Evolutionary conservation across 2,329 filamentous ascomycete species (phyloP).

Genomic region (Fusarium sp.): DNA sequence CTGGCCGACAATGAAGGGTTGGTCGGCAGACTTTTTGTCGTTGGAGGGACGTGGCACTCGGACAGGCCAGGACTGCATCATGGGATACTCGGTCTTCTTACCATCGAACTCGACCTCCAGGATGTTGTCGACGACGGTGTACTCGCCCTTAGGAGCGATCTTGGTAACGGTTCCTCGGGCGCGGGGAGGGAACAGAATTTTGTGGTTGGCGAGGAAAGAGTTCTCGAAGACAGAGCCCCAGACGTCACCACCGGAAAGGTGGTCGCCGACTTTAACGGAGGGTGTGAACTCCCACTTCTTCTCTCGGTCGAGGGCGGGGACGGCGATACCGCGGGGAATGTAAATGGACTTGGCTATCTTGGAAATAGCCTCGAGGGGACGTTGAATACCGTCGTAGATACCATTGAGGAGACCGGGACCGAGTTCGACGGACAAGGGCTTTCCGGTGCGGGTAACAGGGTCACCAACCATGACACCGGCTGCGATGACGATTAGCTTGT

Average conservation of each 20-base stretch:
- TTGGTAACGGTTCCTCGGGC: slow-evolving; percentile 92
- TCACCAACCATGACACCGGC: slow-evolving; percentile 97
- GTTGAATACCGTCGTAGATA: slow-evolving; percentile 99
- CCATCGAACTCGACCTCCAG: slow-evolving; percentile 98
- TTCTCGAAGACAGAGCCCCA: slow-evolving; percentile 97
- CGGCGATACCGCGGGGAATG: slow-evolving; percentile 92
- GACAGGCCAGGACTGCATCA: slow-evolving; percentile 99
- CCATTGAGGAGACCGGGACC: slow-evolving; percentile 98
- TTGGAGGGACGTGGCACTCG: slow-evolving; percentile 92
- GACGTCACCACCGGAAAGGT: slow-evolving; percentile 95
- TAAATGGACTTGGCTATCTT: slow-evolving; percentile 88
- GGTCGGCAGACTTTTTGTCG: slow-evolving; percentile 90
- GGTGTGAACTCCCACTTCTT: slow-evolving; percentile 99
- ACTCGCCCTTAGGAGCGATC: slow-evolving; percentile 89
- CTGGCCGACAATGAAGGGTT: slow-evolving; percentile 96
- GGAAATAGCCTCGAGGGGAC: slow-evolving; percentile 88
- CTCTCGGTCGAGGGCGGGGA: slow-evolving; percentile 87
- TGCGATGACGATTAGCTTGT: slow-evolving; percentile 53
- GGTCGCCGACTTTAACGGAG: slow-evolving; percentile 91
- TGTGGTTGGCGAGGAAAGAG: slow-evolving; percentile 92
- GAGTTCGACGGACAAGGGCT: slow-evolving; percentile 96
- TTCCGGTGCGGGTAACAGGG: slow-evolving; percentile 89
- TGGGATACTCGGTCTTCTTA: slow-evolving; percentile 91
- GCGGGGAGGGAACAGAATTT: slow-evolving; percentile 89
- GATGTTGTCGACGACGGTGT: slow-evolving; percentile 94